phyloP scores from a whole-genome alignment of 306 rosid species.

The Mimosa pudica region DNA sequence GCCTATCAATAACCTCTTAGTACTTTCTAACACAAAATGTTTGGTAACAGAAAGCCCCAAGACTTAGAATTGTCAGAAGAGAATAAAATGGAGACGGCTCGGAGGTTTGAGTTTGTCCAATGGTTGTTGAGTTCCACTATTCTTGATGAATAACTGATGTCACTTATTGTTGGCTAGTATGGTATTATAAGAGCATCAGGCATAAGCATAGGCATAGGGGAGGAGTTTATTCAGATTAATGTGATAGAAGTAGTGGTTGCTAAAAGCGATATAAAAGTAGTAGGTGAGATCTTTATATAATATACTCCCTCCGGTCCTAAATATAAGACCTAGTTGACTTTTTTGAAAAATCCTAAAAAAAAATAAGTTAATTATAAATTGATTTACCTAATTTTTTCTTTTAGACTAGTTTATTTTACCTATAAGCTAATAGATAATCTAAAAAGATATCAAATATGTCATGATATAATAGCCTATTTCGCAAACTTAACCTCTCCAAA shows the following conservation, averaged over 20 bases:
- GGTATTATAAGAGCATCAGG: slow-evolving; percentile 24
- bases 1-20: not conserved
- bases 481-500: too few relatives aligned
- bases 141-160: slow-evolving; percentile 46
- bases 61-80: slow-evolving; percentile 48
- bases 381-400: too few relatives aligned
- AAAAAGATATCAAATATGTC: too few relatives aligned
- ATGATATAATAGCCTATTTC: too few relatives aligned
- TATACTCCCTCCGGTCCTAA: not conserved
- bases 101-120: slow-evolving; percentile 71
- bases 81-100: slow-evolving; percentile 72
- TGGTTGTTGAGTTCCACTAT: slow-evolving; percentile 78
- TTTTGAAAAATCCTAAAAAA: too few relatives aligned
- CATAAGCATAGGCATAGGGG: slow-evolving; percentile 16
- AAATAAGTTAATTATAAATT: too few relatives aligned
- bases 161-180: slow-evolving; percentile 17
- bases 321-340: too few relatives aligned
- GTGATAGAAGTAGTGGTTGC: slow-evolving; percentile 34
- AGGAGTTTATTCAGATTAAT: slow-evolving; percentile 26
- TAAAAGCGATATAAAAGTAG: slow-evolving; percentile 6
- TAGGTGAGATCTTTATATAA: not conserved
- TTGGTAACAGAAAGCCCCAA: slow-evolving; percentile 55
- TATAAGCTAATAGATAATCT: too few relatives aligned
- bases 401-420: too few relatives aligned
- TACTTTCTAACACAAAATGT: slow-evolving; percentile 29